Base-by-base conservation (phyloP, 768 basidiomycete species). In the Lentinula sp. region DNA sequence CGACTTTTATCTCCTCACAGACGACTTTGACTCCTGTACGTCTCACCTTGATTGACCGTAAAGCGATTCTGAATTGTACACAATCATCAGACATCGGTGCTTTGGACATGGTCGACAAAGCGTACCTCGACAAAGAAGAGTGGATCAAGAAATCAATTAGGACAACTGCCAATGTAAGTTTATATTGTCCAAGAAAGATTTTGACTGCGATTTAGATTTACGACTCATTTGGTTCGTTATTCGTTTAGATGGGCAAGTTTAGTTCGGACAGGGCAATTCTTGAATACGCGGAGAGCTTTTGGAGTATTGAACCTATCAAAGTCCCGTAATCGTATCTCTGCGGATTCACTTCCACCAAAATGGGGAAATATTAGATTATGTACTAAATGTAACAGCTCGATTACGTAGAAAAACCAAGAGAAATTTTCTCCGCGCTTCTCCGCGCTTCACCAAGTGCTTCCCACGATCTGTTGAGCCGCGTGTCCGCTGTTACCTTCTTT, bases 21-120 rank as follows among this genome's bases (percentile, higher is more conserved):
- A 98, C 69, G 95, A 98, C 76, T 98, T 98, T 69, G 91, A 94
- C 65, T 94, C 93, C 8, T 96, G 87, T 94, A 54, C 63, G 87
- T 76, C 42, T 45, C 5, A 23, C 45, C 37, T 28, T 55, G 20
- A 2, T 28, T 46, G 5, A 15, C 51, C 36, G 28, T 23, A 39
- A 6, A 39, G 37, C 49, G 15, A 35, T 35, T 59, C n/a, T 0
- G 8, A 3, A 23, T 16, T 65, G 15, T 39, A 18, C 10, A 28
- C 20, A n/a, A 49, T 57, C 12, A 49, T 52, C 66, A 90, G 89
- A 96, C 72, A 84, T 97, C 64, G 81, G 85, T 62, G 94, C 95
- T 6, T 79, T 94, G 61, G 76, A 74, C 45, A 88, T 96, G 83
- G 91, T 97, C 42, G 95, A 99, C 69, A 85, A 91, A 66, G 91